These are phyloP conservation scores for Sporothrix curviconia DNA, from an alignment of 2,329 filamentous ascomycete species.

Conservation along the genomic window DNA sequence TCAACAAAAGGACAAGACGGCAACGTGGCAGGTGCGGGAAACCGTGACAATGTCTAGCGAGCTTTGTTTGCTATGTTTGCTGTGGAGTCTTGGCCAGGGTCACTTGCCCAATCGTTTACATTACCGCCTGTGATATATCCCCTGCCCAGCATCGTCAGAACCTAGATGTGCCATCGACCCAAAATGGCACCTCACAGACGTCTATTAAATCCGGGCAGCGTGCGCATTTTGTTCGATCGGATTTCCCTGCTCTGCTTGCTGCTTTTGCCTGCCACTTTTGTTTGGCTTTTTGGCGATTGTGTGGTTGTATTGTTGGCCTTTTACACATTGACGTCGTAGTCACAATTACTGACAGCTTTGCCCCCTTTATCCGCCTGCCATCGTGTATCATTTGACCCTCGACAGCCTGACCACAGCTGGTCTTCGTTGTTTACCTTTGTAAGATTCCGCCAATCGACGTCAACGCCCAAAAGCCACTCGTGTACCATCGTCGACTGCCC, in stretches of 20 bases:
- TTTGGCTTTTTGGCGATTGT: background rate
- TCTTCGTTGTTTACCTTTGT: too few species aligned
- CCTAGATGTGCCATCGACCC: background rate
- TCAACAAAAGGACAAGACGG: background rate
- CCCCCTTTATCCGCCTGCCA: too few species aligned
- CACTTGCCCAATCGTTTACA: background rate
- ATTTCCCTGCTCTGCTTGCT: background rate
- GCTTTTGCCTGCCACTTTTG: too few species aligned
- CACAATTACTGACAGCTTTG: too few species aligned
- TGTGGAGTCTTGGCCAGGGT: too few species aligned
- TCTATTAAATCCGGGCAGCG: background rate
- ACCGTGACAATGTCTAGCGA: too few species aligned
- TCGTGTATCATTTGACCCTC: too few species aligned
- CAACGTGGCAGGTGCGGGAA: background rate
- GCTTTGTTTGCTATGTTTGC: too few species aligned
- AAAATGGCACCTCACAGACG: background rate
- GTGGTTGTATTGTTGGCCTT: background rate
- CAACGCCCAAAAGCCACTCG: background rate
- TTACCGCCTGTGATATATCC: conserved; percentile 3
- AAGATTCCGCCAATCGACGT: background rate
- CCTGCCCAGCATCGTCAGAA: background rate
- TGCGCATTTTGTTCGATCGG: background rate
- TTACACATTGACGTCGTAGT: background rate
- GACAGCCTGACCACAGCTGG: too few species aligned
- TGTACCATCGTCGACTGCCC: background rate